Percentiles rank a stretch among this genome's conserved stretches.
Evolutionary conservation across 352 stramenopile species (phyloP).

Genomic region (Phytophthora megakarya): DNA sequence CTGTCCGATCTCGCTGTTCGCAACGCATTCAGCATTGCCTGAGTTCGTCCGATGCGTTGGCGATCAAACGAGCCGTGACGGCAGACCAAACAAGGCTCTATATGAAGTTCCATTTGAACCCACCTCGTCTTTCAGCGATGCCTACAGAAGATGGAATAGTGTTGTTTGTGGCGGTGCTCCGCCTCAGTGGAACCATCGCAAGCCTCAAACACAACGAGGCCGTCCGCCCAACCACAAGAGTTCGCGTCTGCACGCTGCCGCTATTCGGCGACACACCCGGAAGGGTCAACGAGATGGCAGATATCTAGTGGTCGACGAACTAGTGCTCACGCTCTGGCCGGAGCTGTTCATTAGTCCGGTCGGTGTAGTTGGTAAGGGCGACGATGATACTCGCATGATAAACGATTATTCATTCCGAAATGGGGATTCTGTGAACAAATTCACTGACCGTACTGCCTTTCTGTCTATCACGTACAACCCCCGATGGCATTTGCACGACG

Average conservation of each 20-base stretch:
- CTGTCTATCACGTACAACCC: conserved; percentile 24
- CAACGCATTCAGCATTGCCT: too few species aligned
- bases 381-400: conserved; percentile 14
- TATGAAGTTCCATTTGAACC: background rate
- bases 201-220: background rate
- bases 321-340: background rate
- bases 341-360: conserved; percentile 19
- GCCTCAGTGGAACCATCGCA: background rate
- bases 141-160: background rate
- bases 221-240: background rate
- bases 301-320: background rate
- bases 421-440: conserved; percentile 15
- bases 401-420: conserved; percentile 27
- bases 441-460: conserved; percentile 11
- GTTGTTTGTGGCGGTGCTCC: background rate
- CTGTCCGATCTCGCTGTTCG: too few species aligned
- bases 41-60: background rate
- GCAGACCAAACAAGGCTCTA: background rate
- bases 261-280: background rate
- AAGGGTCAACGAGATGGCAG: conserved; percentile 18
- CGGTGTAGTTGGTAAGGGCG: conserved; percentile 1
- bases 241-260: background rate
- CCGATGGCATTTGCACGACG: conserved; percentile 17
- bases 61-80: background rate
- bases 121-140: background rate